Conservation (phyloP, 1,139 yeast genomes). For the Blastobotrys elegans region DNA sequence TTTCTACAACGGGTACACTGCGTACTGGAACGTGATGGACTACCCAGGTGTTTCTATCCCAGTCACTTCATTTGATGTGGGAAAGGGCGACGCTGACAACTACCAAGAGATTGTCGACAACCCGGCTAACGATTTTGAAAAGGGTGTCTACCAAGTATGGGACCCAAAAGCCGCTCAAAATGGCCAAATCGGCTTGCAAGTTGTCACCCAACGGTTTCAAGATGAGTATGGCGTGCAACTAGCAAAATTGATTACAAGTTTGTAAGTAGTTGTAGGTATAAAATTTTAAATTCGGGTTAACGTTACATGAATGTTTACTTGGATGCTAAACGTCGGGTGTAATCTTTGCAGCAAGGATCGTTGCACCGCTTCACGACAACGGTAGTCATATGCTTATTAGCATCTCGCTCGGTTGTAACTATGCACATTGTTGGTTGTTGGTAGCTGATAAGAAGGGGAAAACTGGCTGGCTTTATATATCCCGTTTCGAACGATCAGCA, state of each 20-base stretch:
- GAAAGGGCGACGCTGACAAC: neutral
- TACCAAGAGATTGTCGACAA: neutral
- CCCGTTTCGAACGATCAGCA: no score
- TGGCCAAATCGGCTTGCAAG: conserved; percentile 51
- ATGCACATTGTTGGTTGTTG: no score
- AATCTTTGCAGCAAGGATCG: no score
- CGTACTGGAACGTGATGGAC: conserved; percentile 45
- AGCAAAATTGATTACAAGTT: conserved; percentile 22
- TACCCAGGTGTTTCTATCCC: conserved; percentile 47
- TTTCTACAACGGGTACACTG: conserved; percentile 36
- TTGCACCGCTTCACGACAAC: no score
- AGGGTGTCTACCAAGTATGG: conserved; percentile 31
- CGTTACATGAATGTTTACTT: no score
- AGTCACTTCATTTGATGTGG: conserved; percentile 25
- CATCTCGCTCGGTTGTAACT: no score
- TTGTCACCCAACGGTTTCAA: conserved; percentile 44
- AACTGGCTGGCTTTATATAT: no score
- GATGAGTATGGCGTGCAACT: conserved; percentile 50
- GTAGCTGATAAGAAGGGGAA: no score
- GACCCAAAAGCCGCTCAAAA: conserved; percentile 44
- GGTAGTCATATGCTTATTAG: no score
- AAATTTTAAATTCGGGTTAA: no score
- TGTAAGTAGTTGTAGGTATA: no score
- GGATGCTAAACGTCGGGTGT: no score
- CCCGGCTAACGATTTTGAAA: conserved; percentile 4